Evolutionary conservation across 179 eudicot genomes (phyloP).

Genomic region (Spinacia oleracea): DNA sequence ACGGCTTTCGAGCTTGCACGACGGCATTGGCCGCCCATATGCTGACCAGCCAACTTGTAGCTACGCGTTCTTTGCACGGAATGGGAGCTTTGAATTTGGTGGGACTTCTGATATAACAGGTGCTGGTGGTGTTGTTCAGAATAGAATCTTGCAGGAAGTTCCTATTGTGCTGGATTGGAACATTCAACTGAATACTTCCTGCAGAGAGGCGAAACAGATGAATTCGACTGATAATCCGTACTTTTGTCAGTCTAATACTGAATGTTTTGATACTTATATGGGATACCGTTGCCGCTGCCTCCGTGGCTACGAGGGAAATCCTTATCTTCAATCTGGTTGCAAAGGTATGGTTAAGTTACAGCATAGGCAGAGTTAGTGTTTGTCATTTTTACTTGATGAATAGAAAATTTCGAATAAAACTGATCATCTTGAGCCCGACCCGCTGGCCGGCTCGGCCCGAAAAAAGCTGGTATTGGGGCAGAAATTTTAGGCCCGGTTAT

Average conservation of each 20-base stretch:
- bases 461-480: too few relatives aligned
- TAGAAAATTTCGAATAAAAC: too few relatives aligned
- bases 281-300: slow-evolving; percentile 48
- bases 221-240: slow-evolving; percentile 15
- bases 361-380: neutral
- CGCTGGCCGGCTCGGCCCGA: too few relatives aligned
- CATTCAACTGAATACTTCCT: slow-evolving; percentile 21
- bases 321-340: slow-evolving; percentile 47
- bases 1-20: slow-evolving; percentile 5
- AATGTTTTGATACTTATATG: slow-evolving; percentile 23
- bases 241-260: slow-evolving; percentile 35
- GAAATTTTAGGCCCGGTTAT: too few relatives aligned
- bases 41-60: slow-evolving; percentile 28
- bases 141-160: slow-evolving; percentile 11
- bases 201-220: slow-evolving; percentile 31
- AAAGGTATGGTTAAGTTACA: neutral
- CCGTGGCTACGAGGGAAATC: slow-evolving; percentile 47
- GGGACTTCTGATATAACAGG: slow-evolving; percentile 21
- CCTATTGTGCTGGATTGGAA: slow-evolving; percentile 51
- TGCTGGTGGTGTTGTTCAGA: slow-evolving; percentile 15
- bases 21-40: slow-evolving; percentile 29
- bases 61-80: slow-evolving; percentile 38
- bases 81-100: slow-evolving; percentile 31
- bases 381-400: neutral
- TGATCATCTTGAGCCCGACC: too few relatives aligned